phyloP scores from a whole-genome alignment of 176 grass and related monocot genomes.

The Saccharum officinarum region DNA sequence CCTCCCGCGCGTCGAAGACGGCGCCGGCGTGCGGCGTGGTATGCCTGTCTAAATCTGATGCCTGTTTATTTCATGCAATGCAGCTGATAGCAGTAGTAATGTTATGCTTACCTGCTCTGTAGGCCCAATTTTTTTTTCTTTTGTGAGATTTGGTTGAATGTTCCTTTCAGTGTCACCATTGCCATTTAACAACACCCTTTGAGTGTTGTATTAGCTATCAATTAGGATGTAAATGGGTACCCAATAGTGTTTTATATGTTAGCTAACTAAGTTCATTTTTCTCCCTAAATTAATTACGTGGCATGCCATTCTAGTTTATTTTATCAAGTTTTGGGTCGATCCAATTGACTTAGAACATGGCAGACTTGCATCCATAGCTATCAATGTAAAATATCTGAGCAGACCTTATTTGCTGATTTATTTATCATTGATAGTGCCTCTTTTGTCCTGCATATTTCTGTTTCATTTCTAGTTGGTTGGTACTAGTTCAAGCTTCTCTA shows the following conservation, averaged over 20 bases:
- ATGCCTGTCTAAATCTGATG: neutral
- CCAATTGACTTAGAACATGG: too few relatives aligned
- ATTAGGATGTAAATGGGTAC: neutral
- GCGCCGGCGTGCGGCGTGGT: neutral
- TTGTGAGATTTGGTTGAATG: slow-evolving; percentile 23
- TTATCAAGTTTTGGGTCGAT: neutral
- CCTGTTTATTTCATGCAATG: neutral
- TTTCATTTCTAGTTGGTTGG: neutral
- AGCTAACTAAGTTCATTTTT: neutral
- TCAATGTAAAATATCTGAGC: neutral
- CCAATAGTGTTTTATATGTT: neutral
- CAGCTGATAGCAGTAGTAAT: neutral
- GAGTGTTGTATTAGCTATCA: neutral
- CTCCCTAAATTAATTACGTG: neutral
- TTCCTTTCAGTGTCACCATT: slow-evolving; percentile 28
- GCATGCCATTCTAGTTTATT: neutral
- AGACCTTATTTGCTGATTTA: neutral
- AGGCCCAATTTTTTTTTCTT: neutral
- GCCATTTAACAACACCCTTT: slow-evolving; percentile 7
- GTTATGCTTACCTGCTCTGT: neutral
- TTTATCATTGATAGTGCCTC: neutral
- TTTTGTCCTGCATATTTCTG: neutral
- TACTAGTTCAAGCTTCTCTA: neutral
- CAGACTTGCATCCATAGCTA: neutral
- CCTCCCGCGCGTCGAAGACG: too few relatives aligned